phyloP scores from a whole-genome alignment of 169 alveolate genomes.

The Plasmodium berghei region DNA sequence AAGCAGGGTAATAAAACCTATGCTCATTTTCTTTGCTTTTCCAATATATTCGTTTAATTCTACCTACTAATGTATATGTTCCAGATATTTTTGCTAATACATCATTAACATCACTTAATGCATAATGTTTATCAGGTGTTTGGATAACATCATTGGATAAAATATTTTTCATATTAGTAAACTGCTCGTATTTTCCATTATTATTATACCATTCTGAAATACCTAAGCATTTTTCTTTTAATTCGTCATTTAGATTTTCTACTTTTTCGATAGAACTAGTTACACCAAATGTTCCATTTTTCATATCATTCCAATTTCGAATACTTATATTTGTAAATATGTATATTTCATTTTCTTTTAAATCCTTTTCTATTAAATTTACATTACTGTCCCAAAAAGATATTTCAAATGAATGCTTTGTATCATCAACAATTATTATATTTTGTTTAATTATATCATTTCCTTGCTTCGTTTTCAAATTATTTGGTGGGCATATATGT shows the following conservation, averaged over 20 bases:
- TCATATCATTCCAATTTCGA: slow-evolving; percentile 85
- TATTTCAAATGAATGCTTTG: slow-evolving; percentile 83
- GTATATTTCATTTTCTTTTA: slow-evolving; percentile 73
- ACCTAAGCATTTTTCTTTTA: slow-evolving; percentile 67
- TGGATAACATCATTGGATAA: slow-evolving; percentile 70
- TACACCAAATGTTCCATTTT: slow-evolving; percentile 77
- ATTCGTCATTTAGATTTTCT: slow-evolving; percentile 76
- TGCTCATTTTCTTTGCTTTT: slow-evolving; percentile 82
- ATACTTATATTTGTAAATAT: slow-evolving; percentile 77
- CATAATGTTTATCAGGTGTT: slow-evolving; percentile 77
- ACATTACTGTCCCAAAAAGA: slow-evolving; percentile 81
- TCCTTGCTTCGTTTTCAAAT: slow-evolving; percentile 78
- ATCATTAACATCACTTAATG: slow-evolving; percentile 74
- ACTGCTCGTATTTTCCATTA: slow-evolving; percentile 78
- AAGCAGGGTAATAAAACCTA: slow-evolving; percentile 82
- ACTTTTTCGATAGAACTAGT: slow-evolving; percentile 79
- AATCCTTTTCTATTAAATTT: slow-evolving; percentile 26
- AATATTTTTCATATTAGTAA: slow-evolving; percentile 77
- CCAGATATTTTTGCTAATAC: slow-evolving; percentile 76
- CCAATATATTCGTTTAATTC: slow-evolving; percentile 82
- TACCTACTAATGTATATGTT: slow-evolving; percentile 76
- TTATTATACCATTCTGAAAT: slow-evolving; percentile 81
- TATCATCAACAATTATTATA: slow-evolving; percentile 80
- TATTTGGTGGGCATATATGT: slow-evolving; percentile 63
- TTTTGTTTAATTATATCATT: slow-evolving; percentile 76